A percentile compares a stretch with the other conserved stretches of the same genome.
phyloP scores from a whole-genome alignment of 129 eudicot species.

The Solidago caesia region DNA sequence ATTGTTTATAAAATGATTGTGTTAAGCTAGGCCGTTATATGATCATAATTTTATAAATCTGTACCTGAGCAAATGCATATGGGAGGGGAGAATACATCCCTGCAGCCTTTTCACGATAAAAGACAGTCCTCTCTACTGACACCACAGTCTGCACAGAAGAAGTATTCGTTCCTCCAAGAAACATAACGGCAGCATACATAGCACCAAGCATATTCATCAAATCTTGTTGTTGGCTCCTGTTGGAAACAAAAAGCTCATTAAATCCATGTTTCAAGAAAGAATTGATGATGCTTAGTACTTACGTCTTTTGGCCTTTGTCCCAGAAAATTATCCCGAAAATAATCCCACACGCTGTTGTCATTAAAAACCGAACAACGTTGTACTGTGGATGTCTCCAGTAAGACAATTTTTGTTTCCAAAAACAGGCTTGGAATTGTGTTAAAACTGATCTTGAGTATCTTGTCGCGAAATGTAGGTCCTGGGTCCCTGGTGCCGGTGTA shows the following conservation, averaged over 20 bases:
- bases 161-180: constrained; percentile 63
- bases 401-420: constrained; percentile 57
- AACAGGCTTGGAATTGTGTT: constrained; percentile 50
- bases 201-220: constrained; percentile 49
- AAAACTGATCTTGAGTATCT: constrained; percentile 46
- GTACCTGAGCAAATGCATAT: constrained; percentile 61
- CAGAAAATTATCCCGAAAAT: constrained; percentile 54
- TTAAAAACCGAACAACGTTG: constrained; percentile 42
- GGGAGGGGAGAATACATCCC: constrained; percentile 65
- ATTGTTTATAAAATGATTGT: too few species aligned
- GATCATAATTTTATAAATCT: neutral
- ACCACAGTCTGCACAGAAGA: constrained; percentile 49
- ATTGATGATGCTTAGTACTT: constrained; percentile 12
- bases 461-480: constrained; percentile 51
- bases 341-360: constrained; percentile 40
- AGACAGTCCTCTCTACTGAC: constrained; percentile 46
- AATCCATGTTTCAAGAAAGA: neutral
- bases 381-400: constrained; percentile 63
- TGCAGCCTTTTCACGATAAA: constrained; percentile 61
- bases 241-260: neutral
- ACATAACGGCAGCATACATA: constrained; percentile 54
- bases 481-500: constrained; percentile 39
- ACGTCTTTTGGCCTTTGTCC: constrained; percentile 59
- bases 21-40: too few species aligned
- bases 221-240: constrained; percentile 55